Conservation (phyloP, 305 asterid species). For the Petunia hybrid region DNA sequence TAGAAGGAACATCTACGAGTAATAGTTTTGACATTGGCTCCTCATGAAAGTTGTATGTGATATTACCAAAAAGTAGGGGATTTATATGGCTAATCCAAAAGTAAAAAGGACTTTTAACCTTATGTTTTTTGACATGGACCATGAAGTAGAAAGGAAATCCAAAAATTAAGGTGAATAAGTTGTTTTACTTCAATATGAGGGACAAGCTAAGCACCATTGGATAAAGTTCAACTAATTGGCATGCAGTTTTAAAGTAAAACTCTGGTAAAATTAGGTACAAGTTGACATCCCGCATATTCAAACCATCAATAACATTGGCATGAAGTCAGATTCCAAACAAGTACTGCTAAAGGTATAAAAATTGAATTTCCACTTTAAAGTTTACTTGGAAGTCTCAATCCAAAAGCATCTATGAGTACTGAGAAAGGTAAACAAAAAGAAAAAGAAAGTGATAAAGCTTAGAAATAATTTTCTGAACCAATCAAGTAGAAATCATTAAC, state of each 20-base stretch:
- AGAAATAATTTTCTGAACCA: slow-evolving; percentile 25
- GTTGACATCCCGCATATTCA: slow-evolving; percentile 25
- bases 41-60: too few relatives aligned
- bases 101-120: too few relatives aligned
- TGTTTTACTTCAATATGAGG: neutral
- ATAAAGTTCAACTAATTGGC: neutral
- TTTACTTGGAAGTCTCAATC: slow-evolving; percentile 23
- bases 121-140: too few relatives aligned
- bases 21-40: too few relatives aligned
- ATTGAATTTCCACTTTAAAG: slow-evolving; percentile 31
- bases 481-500: slow-evolving; percentile 29
- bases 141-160: neutral
- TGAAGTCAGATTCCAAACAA: neutral
- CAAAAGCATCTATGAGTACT: slow-evolving; percentile 23
- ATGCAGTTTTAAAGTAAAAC: neutral
- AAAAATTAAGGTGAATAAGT: neutral
- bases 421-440: slow-evolving; percentile 21
- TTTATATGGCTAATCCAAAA: too few relatives aligned
- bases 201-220: neutral
- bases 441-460: slow-evolving; percentile 6
- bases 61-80: too few relatives aligned
- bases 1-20: too few relatives aligned
- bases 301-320: slow-evolving; percentile 1
- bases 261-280: neutral
- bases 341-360: neutral